These are phyloP conservation scores for Phaeosphaeria sp. DNA, from an alignment of 2,329 filamentous ascomycete genomes.

Conservation along the genomic window DNA sequence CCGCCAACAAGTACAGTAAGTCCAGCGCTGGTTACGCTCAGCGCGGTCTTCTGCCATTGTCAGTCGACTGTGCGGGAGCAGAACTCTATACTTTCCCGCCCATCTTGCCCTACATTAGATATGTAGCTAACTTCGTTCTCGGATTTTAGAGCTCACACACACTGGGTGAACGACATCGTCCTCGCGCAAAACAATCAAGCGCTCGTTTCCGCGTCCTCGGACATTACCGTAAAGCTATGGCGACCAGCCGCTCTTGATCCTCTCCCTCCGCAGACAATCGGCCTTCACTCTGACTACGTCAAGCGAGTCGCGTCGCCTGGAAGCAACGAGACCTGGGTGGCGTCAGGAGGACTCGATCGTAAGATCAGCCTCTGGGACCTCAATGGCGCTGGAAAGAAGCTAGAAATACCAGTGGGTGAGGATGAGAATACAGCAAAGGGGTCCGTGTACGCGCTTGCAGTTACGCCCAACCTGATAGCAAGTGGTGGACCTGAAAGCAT, in stretches of 20 bases:
- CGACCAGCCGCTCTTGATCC: conserved; percentile 71
- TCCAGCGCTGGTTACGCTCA: too few species aligned
- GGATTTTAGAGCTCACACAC: conserved; percentile 67
- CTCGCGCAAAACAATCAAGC: conserved; percentile 79
- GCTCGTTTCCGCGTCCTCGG: conserved; percentile 89
- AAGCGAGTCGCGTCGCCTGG: conserved; percentile 87
- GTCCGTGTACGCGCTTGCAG: conserved; percentile 89
- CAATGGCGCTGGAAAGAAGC: conserved; percentile 80
- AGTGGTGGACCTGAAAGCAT: conserved; percentile 94
- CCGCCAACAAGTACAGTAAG: conserved; percentile 66
- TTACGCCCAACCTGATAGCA: conserved; percentile 80
- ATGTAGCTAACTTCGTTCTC: too few species aligned
- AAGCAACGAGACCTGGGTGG: conserved; percentile 79
- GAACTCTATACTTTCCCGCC: too few species aligned
- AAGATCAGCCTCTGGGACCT: conserved; percentile 95
- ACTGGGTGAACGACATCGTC: conserved; percentile 94
- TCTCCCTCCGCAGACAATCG: conserved; percentile 78
- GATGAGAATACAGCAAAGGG: conserved; percentile 87
- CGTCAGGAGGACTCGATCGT: conserved; percentile 90
- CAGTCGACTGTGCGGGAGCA: too few species aligned
- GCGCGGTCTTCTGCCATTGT: too few species aligned
- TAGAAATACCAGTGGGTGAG: conserved; percentile 84
- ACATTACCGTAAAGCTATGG: conserved; percentile 93
- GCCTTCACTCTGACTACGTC: conserved; percentile 93
- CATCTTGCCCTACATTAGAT: too few species aligned